Evolutionary conservation across 257 asterid genomes (phyloP), one percentile per base, ranked within the genome.

Genomic region (Fraxinus excelsior): DNA sequence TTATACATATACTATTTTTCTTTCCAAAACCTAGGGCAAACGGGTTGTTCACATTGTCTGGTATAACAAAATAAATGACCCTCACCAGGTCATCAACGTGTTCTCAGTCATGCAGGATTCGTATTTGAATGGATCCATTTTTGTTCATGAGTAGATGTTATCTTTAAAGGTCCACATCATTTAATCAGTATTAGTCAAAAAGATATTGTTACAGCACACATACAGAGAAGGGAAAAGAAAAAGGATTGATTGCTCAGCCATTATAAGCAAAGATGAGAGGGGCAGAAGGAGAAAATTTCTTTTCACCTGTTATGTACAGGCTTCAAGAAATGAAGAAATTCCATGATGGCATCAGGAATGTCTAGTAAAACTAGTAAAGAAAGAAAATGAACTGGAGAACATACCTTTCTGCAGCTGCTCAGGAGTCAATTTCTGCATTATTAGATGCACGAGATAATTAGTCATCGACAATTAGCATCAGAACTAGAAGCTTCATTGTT

Each of bases 351-450:
- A 34, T 35, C 53, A 62, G 21, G 19, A 8, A 37, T 40, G 31
- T 60, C 65, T 12, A 25, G 16, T n/a, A 26, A 70, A 46, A 62
- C 73, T 16, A 66, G 4, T 16, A 23, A 28, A 21, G 23, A 69
- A 23, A 13, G 67, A 67, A 14, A 53, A 18, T 38, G 2, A 40
- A 53, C 31, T 11, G 9, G 25, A 74, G 84, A 60, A 75, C 82
- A 49, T 84, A 92, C 99, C 91, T 82, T 85, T 89, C 78, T 90
- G 99, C 70, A 93, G 94, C 84, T 93, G 90, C 51, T 65, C 37
- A 72, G 99, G 97, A 74, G 89, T 74, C 90, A 95, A 79, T 73
- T 84, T 86, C 97, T 94, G 96, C 89, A 91, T 79, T 72, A 26
- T n/a, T 46, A 75, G 49, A 82, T 25, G 6, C 34, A 71, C 21